Evolutionary conservation across 768 basidiomycete genomes (phyloP).

Genomic region (Xerocomus brunneocitrinus): DNA sequence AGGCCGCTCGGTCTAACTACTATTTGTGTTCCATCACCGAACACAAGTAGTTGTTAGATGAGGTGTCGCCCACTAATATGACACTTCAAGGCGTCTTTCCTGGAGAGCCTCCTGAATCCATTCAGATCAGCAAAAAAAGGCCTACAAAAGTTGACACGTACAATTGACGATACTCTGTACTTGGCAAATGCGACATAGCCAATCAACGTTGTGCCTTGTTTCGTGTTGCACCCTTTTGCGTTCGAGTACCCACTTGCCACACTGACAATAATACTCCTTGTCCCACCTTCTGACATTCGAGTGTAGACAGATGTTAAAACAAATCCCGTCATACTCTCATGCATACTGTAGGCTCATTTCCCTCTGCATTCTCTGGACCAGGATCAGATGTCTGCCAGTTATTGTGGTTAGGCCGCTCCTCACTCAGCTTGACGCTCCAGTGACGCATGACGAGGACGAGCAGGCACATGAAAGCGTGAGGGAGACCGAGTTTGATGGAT

Average conservation of each 20-base stretch:
- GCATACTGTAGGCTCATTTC: neutral
- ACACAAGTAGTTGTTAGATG: too few relatives aligned
- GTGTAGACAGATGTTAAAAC: too few relatives aligned
- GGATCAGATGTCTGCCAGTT: neutral
- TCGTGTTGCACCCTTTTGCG: too few relatives aligned
- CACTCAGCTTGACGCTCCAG: constrained; percentile 17
- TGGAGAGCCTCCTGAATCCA: neutral
- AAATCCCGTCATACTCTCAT: neutral
- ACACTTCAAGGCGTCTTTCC: neutral
- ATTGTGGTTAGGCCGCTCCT: neutral
- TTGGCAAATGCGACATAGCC: too few relatives aligned
- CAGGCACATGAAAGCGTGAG: constrained; percentile 21
- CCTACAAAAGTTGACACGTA: too few relatives aligned
- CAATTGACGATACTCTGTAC: too few relatives aligned
- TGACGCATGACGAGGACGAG: constrained; percentile 14
- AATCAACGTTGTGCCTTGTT: too few relatives aligned
- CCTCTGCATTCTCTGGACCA: neutral
- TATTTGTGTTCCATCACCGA: too few relatives aligned
- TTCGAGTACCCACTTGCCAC: too few relatives aligned
- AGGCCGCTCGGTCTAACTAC: too few relatives aligned
- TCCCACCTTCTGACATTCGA: too few relatives aligned
- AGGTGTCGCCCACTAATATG: neutral
- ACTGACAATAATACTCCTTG: too few relatives aligned
- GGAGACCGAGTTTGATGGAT: constrained; percentile 12
- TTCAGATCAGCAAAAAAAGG: neutral